A percentile compares a stretch with the other conserved stretches of the same genome.
Evolutionary conservation across 345 rosid species (phyloP).

Genomic region (Limnanthes douglasii): DNA sequence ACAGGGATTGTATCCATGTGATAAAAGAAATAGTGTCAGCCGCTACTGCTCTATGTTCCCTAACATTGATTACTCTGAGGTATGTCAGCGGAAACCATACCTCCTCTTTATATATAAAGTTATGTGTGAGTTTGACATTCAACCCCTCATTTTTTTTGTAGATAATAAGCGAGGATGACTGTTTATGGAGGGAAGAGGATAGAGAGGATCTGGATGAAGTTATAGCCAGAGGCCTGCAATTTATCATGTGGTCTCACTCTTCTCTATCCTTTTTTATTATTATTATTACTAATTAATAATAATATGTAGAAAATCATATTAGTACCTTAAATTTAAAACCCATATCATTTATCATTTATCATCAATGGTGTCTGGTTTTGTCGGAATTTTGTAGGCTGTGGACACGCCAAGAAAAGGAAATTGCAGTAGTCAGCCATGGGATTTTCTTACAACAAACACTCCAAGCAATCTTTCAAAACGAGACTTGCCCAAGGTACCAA

Average conservation of each 20-base stretch:
- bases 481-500: no score
- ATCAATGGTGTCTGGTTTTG: no score
- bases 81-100: constrained; percentile 1
- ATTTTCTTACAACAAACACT: constrained; percentile 46
- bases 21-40: constrained; percentile 34
- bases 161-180: constrained; percentile 68
- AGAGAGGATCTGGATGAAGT: constrained; percentile 41
- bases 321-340: no score
- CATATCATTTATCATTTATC: no score
- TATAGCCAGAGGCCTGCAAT: constrained; percentile 39
- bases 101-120: no score
- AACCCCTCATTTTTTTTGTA: no score
- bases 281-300: no score
- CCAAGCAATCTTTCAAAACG: no score
- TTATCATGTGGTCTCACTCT: constrained; percentile 31
- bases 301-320: no score
- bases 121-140: no score
- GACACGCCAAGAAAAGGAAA: constrained; percentile 67
- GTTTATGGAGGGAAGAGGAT: constrained; percentile 29
- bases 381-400: constrained; percentile 31
- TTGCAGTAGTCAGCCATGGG: constrained; percentile 67
- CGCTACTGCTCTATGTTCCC: constrained; percentile 26
- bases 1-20: constrained; percentile 74
- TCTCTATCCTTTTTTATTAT: neutral
- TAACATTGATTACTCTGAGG: constrained; percentile 52